Evolutionary conservation across 768 basidiomycete species (phyloP).

Genomic region (Lentinula raphanica): DNA sequence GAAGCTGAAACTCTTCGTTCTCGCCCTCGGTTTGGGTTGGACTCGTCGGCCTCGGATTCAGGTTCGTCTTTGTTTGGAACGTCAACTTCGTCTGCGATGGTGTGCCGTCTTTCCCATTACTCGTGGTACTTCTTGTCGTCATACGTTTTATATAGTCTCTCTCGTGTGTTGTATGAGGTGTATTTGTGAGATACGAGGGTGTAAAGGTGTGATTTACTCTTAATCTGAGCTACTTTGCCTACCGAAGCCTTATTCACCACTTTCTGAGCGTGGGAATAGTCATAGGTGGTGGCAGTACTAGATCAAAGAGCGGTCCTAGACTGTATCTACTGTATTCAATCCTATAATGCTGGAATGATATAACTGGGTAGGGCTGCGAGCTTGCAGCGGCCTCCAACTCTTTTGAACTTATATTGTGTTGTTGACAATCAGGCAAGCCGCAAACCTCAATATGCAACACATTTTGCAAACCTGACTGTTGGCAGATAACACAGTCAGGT

Average conservation of each 20-base stretch:
- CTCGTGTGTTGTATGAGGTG: not conserved
- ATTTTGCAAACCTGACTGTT: no score
- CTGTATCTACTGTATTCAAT: no score
- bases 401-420: no score
- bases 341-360: no score
- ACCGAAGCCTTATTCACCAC: not conserved
- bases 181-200: not conserved
- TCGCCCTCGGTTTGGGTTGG: not conserved
- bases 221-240: not conserved
- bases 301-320: no score
- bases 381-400: no score
- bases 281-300: not conserved
- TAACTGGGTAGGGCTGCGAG: no score
- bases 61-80: not conserved
- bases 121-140: not conserved
- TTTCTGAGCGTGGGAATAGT: not conserved
- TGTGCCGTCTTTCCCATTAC: not conserved
- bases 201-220: not conserved
- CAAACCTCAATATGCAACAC: no score
- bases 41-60: not conserved
- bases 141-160: not conserved
- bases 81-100: not conserved
- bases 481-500: no score
- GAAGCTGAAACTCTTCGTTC: not conserved
- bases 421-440: no score